Evolutionary conservation across 2,329 filamentous ascomycete species (phyloP), one percentile per base, ranked within the genome.

Genomic region (Massarina eburnea): DNA sequence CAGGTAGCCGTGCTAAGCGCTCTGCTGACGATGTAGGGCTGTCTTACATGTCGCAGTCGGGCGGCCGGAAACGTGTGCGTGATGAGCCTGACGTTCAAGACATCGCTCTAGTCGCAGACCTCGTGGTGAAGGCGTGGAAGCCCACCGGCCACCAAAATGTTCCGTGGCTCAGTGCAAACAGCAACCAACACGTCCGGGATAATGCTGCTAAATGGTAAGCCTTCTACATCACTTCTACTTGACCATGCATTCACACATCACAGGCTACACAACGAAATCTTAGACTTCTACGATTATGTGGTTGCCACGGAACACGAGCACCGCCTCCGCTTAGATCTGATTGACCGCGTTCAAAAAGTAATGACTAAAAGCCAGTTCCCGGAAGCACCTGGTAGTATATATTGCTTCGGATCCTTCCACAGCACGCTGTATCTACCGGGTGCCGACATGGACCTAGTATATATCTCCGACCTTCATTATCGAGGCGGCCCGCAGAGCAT

Each of bases 391-490:
- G 82, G 84, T 9, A 77, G 85, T 39, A 75, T 96, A 7, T 76
- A 80, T 26, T 79, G 86, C 8, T 99, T 99, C 66, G 94, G 94
- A n/a, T 97, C 94, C 0, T 99, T 91, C 70, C 91, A 90, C 57
- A 90, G 90, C 3, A 90, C 88, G 8, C 61, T 81, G 6, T 89
- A 88, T 63, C 75, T 89, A 8, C 86, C 86, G 6, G 85, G 88
- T 1, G 90, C 89, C 14, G 94, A 99, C 65, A 95, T 99, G 84
- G 94, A 99, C 66, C 77, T 99, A 38, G 94, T 96, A 2, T 80
- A 94, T 41, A 81, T 91, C 40, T 85, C 84, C 1, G 74, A 76
- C 20, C 90, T 82, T 53, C 75, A 83, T 52, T 66, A 73, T 8
- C 75, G 78, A 3, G 80, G 80, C 61, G 73, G 8, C 66, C 80